phyloP scores from a whole-genome alignment of 2,329 filamentous ascomycete genomes.

The Sphaerulina vaccinii region DNA sequence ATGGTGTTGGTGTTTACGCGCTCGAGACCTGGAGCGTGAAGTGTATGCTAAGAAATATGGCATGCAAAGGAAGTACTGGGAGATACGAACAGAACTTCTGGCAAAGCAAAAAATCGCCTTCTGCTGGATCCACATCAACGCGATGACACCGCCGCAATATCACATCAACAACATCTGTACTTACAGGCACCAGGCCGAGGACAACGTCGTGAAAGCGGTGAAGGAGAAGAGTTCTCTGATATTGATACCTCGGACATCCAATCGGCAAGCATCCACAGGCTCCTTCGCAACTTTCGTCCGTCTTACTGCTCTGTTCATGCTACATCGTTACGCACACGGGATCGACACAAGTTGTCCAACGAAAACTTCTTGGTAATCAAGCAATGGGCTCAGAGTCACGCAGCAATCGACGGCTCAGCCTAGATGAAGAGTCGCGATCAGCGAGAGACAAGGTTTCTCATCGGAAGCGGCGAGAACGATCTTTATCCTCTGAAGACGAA shows the following conservation, averaged over 20 bases:
- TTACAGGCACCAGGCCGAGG: no score
- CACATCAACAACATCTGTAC: no score
- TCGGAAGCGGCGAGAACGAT: conserved; percentile 14
- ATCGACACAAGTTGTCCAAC: not conserved
- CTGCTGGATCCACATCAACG: no score
- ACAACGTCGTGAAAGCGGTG: no score
- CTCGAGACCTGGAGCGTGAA: not conserved
- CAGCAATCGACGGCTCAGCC: conserved; percentile 2
- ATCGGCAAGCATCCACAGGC: not conserved
- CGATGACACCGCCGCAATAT: no score
- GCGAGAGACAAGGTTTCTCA: not conserved
- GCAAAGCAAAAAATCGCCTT: no score
- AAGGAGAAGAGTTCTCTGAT: no score
- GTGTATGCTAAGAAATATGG: not conserved
- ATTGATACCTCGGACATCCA: no score
- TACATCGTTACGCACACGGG: not conserved
- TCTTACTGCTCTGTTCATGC: conserved; percentile 1
- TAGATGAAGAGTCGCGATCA: conserved; percentile 1
- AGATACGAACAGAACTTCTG: not conserved
- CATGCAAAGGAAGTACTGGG: not conserved
- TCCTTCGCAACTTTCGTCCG: not conserved
- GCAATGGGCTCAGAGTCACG: conserved; percentile 5
- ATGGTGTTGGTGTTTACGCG: conserved; percentile 9
- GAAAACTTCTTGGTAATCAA: not conserved
- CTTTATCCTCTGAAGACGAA: conserved; percentile 10